These are phyloP conservation scores for Saccharomycopsis fodiens DNA, from an alignment of 805 yeast genomes.

Conservation along the genomic window DNA sequence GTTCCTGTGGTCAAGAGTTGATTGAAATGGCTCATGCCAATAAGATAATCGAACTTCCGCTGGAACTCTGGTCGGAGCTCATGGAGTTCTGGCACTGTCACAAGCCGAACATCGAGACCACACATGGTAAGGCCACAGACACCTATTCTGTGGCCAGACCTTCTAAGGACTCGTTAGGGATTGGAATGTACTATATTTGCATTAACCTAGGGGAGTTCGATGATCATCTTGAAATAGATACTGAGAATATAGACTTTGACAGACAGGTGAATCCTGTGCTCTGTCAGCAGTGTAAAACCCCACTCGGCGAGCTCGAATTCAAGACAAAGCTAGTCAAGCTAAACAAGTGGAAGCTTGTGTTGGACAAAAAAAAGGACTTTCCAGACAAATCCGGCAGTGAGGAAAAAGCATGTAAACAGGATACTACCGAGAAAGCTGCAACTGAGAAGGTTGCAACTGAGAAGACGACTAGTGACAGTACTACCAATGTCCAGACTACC, in stretches of 20 bases:
- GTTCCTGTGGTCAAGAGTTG: conserved; percentile 28
- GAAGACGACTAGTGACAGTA: background rate
- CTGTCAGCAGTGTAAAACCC: conserved; percentile 33
- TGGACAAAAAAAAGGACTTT: conserved; percentile 23
- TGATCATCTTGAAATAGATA: conserved; percentile 14
- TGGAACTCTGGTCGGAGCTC: conserved; percentile 89
- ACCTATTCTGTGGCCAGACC: conserved; percentile 41
- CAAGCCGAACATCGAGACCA: conserved; percentile 41
- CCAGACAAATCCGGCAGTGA: background rate
- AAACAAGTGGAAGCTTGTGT: conserved; percentile 49
- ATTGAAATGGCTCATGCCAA: conserved; percentile 28
- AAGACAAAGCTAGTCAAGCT: conserved; percentile 30
- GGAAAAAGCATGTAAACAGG: too few relatives aligned
- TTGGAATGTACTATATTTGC: conserved; percentile 52
- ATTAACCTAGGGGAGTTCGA: conserved; percentile 26
- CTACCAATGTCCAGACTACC: too few relatives aligned
- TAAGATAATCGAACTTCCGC: conserved; percentile 63
- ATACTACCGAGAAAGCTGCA: background rate
- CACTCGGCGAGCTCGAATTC: conserved; percentile 36
- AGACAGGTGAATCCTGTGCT: conserved; percentile 19
- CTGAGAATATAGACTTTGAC: conserved; percentile 14
- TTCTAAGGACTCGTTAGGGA: conserved; percentile 32
- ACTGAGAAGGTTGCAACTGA: background rate
- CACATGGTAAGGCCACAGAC: conserved; percentile 24
- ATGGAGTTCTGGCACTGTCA: conserved; percentile 99